Evolutionary conservation across 2,329 filamentous ascomycete species (phyloP).

Genomic region (Madurella fahalii): DNA sequence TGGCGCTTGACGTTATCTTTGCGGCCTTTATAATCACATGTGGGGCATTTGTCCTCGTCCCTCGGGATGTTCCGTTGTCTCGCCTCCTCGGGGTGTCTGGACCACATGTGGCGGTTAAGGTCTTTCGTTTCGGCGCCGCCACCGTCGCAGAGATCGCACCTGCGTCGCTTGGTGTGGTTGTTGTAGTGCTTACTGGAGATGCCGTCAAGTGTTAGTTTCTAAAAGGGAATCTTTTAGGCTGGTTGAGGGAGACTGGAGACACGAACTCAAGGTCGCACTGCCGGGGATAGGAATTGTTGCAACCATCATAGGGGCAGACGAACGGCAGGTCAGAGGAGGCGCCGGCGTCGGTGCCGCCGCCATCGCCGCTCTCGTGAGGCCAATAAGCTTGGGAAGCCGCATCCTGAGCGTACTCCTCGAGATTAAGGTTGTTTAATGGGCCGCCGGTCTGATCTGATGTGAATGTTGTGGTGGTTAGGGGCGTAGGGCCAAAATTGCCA

Average conservation of each 20-base stretch:
- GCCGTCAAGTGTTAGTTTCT: neutral
- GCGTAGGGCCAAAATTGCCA: neutral
- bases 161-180: constrained; percentile 10
- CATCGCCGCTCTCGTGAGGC: neutral
- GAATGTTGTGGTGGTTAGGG: neutral
- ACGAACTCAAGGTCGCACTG: constrained; percentile 12
- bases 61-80: neutral
- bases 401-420: neutral
- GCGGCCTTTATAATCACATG: constrained; percentile 11
- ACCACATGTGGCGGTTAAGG: constrained; percentile 21
- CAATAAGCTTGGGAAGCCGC: neutral
- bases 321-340: neutral
- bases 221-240: neutral
- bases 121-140: constrained; percentile 15
- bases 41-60: constrained; percentile 7
- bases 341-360: neutral
- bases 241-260: neutral
- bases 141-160: constrained; percentile 7
- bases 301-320: neutral
- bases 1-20: constrained; percentile 21
- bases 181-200: constrained; percentile 17
- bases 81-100: constrained; percentile 8
- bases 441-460: neutral
- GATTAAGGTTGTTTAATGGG: neutral
- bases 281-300: neutral